phyloP scores from a whole-genome alignment of 768 basidiomycete species.

The Multifurca ochricompacta region DNA sequence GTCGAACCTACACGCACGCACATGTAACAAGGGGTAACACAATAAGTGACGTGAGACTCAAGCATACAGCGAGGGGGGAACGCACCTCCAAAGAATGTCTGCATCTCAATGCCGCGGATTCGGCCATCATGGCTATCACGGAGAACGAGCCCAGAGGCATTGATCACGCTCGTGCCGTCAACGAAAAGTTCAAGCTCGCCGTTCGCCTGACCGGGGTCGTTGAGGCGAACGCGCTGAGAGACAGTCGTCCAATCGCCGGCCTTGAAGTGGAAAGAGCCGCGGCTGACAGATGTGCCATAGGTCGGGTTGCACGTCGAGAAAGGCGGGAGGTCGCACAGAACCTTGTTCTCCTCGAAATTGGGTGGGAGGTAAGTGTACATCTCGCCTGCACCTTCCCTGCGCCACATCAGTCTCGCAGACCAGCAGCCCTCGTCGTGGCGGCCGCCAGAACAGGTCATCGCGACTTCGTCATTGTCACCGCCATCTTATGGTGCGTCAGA shows the following conservation, averaged over 20 bases:
- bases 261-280: conserved; percentile 55
- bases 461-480: conserved; percentile 40
- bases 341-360: conserved; percentile 39
- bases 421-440: conserved; percentile 49
- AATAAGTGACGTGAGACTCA: no score
- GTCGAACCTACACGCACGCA: conserved; percentile 41
- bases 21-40: conserved; percentile 19
- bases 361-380: conserved; percentile 63
- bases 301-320: conserved; percentile 45
- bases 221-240: conserved; percentile 59
- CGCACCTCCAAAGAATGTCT: conserved; percentile 74
- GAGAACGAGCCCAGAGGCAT: conserved; percentile 46
- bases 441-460: conserved; percentile 58
- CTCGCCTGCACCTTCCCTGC: conserved; percentile 49
- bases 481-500: conserved; percentile 35
- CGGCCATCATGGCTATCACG: conserved; percentile 35
- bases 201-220: conserved; percentile 60
- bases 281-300: conserved; percentile 60
- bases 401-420: conserved; percentile 67
- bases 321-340: conserved; percentile 40
- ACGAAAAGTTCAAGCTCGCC: conserved; percentile 65
- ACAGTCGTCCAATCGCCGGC: conserved; percentile 60
- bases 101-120: conserved; percentile 62
- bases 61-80: no score
- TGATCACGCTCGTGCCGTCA: conserved; percentile 58